Base-by-base conservation (phyloP, 345 rosid genomes). In the Atalantia buxifolia region DNA sequence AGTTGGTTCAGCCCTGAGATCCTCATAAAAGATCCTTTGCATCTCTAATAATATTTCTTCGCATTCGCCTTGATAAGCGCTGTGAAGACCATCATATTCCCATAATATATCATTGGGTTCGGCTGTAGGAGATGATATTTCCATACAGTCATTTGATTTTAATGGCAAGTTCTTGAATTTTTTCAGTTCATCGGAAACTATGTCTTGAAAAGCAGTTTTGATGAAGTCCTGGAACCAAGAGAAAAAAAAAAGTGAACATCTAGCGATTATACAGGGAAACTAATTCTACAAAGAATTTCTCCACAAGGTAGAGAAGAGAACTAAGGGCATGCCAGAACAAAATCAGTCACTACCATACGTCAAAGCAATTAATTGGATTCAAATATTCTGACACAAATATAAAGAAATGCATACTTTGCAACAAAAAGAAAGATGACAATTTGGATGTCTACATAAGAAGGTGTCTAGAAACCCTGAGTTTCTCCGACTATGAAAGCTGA, bases 21-120 rank as follows among this genome's bases (percentile, higher is more conserved):
- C 97, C 78, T 92, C 89, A 28, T 96, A 96, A 76, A 94, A 96
- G 19, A 96, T 91, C 75, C 86, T 85, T 77, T 96, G 97, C 97
- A 96, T 90, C 84, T 94, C 97, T 62, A 94, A 70, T 88, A 96
- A 79, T 31, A 96, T 92, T 35, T 88, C 98, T 85, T 96, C 99
- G 1, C 94, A 88, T 24, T 92, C 97, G 28, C 92, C 93, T 84
- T 87, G 83, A 85, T 87, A 84, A 60, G 92, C 86, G 82, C 86
- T 83, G 35, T 80, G 87, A 79, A 90, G 83, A 66, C 97, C 97
- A 31, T 89, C 88, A 78, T 92, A 96, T 79, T 96, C 98, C 98
- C 99, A 96, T 27, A 96, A 78, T 61, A 81, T 79, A 83, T 94
- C 97, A 82, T 71, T 79, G 13, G 66, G 79, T 64, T 83, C 81